phyloP scores from a whole-genome alignment of 345 rosid species.

The Brassica juncea region DNA sequence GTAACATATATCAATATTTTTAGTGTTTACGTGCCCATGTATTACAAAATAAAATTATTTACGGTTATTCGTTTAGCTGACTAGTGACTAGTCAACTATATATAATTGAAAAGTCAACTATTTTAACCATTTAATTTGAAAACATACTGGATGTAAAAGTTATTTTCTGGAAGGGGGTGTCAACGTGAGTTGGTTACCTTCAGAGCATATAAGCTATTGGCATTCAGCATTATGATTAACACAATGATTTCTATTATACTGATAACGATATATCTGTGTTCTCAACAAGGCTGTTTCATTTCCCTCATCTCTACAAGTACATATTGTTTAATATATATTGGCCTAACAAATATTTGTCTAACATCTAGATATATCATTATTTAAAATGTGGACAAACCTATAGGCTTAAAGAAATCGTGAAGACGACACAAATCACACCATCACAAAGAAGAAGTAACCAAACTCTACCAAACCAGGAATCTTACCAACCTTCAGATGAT shows the following conservation, averaged over 20 bases:
- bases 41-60: neutral
- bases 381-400: neutral
- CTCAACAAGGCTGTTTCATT: neutral
- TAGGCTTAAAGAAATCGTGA: slow-evolving; percentile 1
- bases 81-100: neutral
- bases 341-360: neutral
- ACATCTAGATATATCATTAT: neutral
- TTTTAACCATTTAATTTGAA: too few species aligned
- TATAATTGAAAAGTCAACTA: neutral
- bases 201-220: too few species aligned
- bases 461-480: neutral
- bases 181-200: too few species aligned
- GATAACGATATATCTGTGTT: neutral
- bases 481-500: slow-evolving; percentile 6
- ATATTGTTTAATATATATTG: neutral
- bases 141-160: too few species aligned
- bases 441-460: neutral
- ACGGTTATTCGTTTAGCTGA: neutral
- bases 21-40: neutral
- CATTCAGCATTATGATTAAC: too few species aligned
- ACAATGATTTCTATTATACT: too few species aligned
- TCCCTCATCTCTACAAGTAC: neutral
- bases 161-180: too few species aligned
- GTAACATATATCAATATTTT: neutral
- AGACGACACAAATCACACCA: slow-evolving; percentile 24